Evolutionary conservation across 257 asterid species (phyloP).

Genomic region (Solanum pinnatisectum): DNA sequence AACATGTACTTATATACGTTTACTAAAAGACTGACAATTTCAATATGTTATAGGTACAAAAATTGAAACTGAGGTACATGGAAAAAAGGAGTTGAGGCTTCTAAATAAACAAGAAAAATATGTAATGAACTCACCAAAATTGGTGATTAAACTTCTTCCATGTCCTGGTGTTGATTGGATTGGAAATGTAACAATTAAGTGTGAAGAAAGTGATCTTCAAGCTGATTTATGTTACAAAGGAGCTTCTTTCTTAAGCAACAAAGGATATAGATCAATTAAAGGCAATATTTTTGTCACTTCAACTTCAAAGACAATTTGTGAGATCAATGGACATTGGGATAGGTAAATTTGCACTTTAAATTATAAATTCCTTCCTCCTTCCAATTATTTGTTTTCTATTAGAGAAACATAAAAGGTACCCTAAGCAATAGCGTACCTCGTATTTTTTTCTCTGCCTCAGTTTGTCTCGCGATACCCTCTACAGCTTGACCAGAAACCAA

Average conservation of each 20-base stretch:
- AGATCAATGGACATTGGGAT: conserved; percentile 79
- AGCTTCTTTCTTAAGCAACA: conserved; percentile 33
- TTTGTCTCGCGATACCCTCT: not conserved
- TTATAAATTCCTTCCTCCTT: not conserved
- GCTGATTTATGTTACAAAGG: conserved; percentile 60
- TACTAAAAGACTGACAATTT: not conserved
- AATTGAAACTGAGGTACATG: conserved; percentile 61
- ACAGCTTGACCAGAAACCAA: not conserved
- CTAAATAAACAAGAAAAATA: conserved; percentile 48
- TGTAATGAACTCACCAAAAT: conserved; percentile 62
- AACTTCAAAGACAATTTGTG: conserved; percentile 39
- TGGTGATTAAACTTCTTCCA: conserved; percentile 63
- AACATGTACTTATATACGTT: not conserved
- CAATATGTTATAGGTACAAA: conserved; percentile 34
- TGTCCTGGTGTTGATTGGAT: conserved; percentile 63
- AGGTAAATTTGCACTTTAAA: conserved; percentile 24
- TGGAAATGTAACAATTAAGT: conserved; percentile 49
- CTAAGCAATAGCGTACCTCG: not conserved
- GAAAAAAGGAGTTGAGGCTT: conserved; percentile 47
- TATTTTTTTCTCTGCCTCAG: no score
- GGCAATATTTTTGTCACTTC: conserved; percentile 52
- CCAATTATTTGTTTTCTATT: no score
- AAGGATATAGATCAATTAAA: conserved; percentile 41
- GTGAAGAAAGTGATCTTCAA: conserved; percentile 57
- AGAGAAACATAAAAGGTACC: not conserved